Percentiles rank a stretch among this genome's conserved stretches.
Evolutionary conservation across 2,329 filamentous ascomycete genomes (phyloP).

Genomic region (Clonostachys sp.): DNA sequence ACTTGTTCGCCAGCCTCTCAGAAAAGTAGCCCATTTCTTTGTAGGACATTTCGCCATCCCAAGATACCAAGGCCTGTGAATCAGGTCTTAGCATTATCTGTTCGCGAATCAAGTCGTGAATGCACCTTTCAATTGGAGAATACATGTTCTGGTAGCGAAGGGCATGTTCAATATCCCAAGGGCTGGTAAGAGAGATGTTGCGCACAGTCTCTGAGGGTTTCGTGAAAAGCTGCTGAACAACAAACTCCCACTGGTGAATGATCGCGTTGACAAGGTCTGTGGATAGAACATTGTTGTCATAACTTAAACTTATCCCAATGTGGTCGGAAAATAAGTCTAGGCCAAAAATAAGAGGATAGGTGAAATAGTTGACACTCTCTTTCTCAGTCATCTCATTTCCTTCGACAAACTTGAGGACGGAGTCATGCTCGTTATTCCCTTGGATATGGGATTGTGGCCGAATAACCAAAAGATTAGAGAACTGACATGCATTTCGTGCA

Average conservation of each 20-base stretch:
- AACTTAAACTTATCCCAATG: background rate
- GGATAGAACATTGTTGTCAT: constrained; percentile 1
- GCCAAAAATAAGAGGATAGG: background rate
- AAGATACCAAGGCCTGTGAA: constrained; percentile 30
- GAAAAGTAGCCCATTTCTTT: background rate
- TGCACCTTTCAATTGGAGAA: background rate
- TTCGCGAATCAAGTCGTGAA: background rate
- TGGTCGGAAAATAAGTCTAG: background rate
- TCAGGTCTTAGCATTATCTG: background rate
- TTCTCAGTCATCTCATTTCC: constrained; percentile 15
- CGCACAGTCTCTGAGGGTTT: background rate
- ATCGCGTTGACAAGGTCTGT: background rate
- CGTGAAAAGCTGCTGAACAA: background rate
- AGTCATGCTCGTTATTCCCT: background rate
- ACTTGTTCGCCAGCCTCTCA: background rate
- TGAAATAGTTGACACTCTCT: constrained; percentile 13
- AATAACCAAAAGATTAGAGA: background rate
- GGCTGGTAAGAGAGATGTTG: background rate
- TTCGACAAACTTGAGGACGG: background rate
- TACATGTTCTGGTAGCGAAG: background rate
- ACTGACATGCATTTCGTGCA: background rate
- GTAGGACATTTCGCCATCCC: constrained; percentile 24
- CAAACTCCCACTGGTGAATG: background rate
- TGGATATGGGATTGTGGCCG: background rate
- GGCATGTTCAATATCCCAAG: background rate